These are phyloP conservation scores for Fagus crenata DNA, from an alignment of 306 rosid genomes.

Conservation along the genomic window DNA sequence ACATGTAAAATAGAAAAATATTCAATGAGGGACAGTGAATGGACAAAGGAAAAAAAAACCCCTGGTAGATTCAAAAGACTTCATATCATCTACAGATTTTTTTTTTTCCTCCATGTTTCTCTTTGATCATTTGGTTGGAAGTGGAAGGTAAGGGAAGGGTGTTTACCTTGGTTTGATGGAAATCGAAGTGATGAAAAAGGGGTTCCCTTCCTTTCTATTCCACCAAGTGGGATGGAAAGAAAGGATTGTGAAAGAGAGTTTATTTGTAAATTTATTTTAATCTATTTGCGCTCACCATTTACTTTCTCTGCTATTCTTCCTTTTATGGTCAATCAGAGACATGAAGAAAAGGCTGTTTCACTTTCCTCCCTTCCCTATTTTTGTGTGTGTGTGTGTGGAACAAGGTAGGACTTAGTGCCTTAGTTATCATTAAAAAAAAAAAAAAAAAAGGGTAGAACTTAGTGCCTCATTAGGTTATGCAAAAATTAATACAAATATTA, in stretches of 20 bases:
- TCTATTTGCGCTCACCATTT: background rate
- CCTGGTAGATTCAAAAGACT: too few relatives aligned
- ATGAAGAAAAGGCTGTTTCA: background rate
- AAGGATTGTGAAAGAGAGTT: background rate
- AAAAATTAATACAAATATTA: too few relatives aligned
- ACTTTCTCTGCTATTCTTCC: background rate
- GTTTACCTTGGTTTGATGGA: background rate
- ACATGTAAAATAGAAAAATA: background rate
- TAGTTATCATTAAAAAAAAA: too few relatives aligned
- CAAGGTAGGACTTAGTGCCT: too few relatives aligned
- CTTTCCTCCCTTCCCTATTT: background rate
- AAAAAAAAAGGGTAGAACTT: too few relatives aligned
- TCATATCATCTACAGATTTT: too few relatives aligned
- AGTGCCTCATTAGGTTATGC: too few relatives aligned
- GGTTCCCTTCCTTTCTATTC: background rate
- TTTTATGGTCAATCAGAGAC: background rate
- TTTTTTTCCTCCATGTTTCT: background rate
- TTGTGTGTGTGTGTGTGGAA: too few relatives aligned
- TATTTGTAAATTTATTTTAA: background rate
- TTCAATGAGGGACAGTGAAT: background rate
- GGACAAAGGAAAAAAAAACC: background rate
- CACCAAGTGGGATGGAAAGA: background rate
- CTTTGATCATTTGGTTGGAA: background rate
- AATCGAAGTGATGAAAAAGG: background rate
- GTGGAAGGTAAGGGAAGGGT: background rate